Evolutionary conservation across 164 flowering plant genomes (phyloP).

Genomic region (Hamamelis virginiana): DNA sequence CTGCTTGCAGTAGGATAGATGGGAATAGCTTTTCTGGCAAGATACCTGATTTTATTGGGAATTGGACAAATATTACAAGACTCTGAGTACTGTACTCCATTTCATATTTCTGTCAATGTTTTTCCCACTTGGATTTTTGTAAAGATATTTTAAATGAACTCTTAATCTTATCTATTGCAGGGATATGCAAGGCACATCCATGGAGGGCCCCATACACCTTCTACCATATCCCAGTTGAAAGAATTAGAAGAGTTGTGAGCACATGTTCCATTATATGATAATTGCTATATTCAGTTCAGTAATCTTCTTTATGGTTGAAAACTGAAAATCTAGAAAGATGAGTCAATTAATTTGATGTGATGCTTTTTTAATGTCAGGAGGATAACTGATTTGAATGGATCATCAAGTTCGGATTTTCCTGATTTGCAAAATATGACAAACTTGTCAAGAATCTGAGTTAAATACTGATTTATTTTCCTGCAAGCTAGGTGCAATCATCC

Average conservation of each 20-base stretch:
- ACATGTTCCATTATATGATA: not conserved
- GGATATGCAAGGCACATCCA: slow-evolving; percentile 75
- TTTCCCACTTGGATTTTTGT: not conserved
- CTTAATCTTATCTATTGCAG: slow-evolving; percentile 33
- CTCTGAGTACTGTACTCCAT: slow-evolving; percentile 44
- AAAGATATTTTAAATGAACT: not conserved
- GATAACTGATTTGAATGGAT: slow-evolving; percentile 70
- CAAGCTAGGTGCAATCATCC: not conserved
- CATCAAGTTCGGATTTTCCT: slow-evolving; percentile 50
- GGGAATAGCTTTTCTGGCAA: slow-evolving; percentile 68
- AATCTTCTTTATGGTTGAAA: not conserved
- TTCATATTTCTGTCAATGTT: not conserved
- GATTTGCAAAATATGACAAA: slow-evolving; percentile 33
- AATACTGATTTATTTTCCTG: not conserved
- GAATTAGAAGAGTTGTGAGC: not conserved
- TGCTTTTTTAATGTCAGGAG: slow-evolving; percentile 49
- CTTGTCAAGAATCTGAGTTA: slow-evolving; percentile 55
- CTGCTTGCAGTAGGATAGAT: slow-evolving; percentile 69
- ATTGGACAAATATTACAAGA: slow-evolving; percentile 52
- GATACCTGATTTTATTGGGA: slow-evolving; percentile 84
- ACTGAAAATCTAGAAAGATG: not conserved
- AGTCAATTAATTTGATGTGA: not conserved
- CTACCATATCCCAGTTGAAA: slow-evolving; percentile 20
- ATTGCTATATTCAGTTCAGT: not conserved
- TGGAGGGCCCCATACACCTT: slow-evolving; percentile 87